Evolutionary conservation across 805 yeast species (phyloP).

Genomic region (Kodamaea fukazawae): DNA sequence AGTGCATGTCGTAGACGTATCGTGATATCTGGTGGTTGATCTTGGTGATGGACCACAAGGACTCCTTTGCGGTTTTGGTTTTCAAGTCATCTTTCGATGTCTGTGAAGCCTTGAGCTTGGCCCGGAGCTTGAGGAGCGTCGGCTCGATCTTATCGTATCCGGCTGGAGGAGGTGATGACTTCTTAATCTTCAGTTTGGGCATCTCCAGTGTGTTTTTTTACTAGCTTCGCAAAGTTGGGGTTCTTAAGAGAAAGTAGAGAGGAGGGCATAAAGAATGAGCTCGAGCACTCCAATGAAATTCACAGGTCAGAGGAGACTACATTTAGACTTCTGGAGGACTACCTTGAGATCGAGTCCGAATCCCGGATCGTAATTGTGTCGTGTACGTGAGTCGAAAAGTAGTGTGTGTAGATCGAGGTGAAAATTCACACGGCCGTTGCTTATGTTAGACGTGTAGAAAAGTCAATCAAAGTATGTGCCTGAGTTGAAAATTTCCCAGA

Average conservation of each 20-base stretch:
- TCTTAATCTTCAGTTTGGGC: conserved; percentile 14
- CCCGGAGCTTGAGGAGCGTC: conserved; percentile 57
- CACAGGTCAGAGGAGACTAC: no score
- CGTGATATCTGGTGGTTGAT: conserved; percentile 74
- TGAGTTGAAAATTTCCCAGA: no score
- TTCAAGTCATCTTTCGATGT: conserved; percentile 21
- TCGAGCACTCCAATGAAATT: no score
- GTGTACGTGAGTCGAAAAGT: no score
- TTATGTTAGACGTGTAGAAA: no score
- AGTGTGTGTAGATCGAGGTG: no score
- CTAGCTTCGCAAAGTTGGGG: no score
- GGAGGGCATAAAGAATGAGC: neutral
- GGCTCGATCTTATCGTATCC: conserved; percentile 71
- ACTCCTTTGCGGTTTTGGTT: conserved; percentile 48
- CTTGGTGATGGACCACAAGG: conserved; percentile 67
- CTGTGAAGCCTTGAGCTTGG: conserved; percentile 53
- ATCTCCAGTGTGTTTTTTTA: neutral
- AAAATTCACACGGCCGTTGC: no score
- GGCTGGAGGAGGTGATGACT: conserved; percentile 51
- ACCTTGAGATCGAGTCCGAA: no score
- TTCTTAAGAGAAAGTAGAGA: neutral
- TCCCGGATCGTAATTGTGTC: no score
- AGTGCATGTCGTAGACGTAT: conserved; percentile 71
- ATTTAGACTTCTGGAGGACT: no score
- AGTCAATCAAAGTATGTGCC: no score